These are phyloP conservation scores for Hypoxylon sp. DNA, from an alignment of 2,329 filamentous ascomycete species.

Conservation along the genomic window DNA sequence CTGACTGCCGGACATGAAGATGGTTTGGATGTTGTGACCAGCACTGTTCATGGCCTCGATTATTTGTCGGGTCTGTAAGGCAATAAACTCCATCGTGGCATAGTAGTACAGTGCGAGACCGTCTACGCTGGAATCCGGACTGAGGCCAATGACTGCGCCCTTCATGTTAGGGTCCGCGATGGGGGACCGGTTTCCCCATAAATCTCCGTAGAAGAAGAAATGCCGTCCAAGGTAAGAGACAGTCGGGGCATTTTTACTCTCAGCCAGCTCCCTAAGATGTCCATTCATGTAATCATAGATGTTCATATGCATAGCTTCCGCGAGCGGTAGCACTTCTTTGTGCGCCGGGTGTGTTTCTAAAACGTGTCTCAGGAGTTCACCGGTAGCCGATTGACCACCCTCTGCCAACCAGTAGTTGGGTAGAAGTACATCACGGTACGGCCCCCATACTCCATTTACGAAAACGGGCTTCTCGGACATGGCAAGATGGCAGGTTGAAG, in stretches of 20 bases:
- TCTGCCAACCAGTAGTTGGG: conserved; percentile 97
- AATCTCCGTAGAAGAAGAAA: conserved; percentile 98
- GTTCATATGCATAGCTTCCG: conserved; percentile 86
- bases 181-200: conserved; percentile 96
- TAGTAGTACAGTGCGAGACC: conserved; percentile 94
- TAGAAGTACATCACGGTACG: conserved; percentile 93
- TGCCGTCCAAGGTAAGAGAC: conserved; percentile 91
- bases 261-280: conserved; percentile 83
- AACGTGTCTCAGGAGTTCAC: conserved; percentile 93
- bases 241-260: conserved; percentile 78
- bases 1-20: conserved; percentile 99
- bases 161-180: conserved; percentile 95
- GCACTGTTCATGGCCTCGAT: conserved; percentile 92
- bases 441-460: conserved; percentile 96
- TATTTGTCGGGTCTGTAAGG: conserved; percentile 96
- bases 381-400: conserved; percentile 95
- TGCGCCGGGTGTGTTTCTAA: conserved; percentile 96
- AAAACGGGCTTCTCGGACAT: conserved; percentile 96
- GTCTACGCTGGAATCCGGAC: conserved; percentile 87
- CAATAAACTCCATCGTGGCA: conserved; percentile 97
- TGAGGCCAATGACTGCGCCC: conserved; percentile 88
- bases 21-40: conserved; percentile 88
- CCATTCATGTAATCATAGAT: conserved; percentile 96
- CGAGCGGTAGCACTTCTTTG: conserved; percentile 82
- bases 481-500: conserved; percentile 96